A percentile compares a stretch with the other conserved stretches of the same genome.
phyloP scores from a whole-genome alignment of 768 basidiomycete species.

The Solioccasus polychromus region DNA sequence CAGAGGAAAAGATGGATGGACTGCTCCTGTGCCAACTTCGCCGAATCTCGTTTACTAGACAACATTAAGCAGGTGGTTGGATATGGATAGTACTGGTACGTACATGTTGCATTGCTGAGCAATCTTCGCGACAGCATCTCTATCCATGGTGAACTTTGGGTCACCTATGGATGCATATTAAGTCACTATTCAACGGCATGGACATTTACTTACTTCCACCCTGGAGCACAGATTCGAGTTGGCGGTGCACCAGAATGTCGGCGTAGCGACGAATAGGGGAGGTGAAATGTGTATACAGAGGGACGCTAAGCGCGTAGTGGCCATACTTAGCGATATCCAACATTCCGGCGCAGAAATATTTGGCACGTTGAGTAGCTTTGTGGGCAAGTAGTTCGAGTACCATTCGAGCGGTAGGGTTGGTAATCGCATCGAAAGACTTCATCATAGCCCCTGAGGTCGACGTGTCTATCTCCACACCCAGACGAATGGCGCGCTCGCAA shows the following conservation, averaged over 20 bases:
- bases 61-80: slow-evolving; percentile 4
- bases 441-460: slow-evolving; percentile 79
- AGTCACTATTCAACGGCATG: slow-evolving; percentile 3
- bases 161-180: slow-evolving; percentile 44
- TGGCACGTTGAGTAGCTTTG: slow-evolving; percentile 93
- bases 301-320: slow-evolving; percentile 87
- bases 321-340: slow-evolving; percentile 97
- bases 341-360: slow-evolving; percentile 99
- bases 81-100: slow-evolving; percentile 24
- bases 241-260: slow-evolving; percentile 93
- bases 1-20: slow-evolving; percentile 95
- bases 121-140: slow-evolving; percentile 95
- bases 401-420: slow-evolving; percentile 68
- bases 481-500: slow-evolving; percentile 72
- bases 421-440: slow-evolving; percentile 74
- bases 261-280: slow-evolving; percentile 92
- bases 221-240: slow-evolving; percentile 85
- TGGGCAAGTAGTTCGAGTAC: slow-evolving; percentile 81
- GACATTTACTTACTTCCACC: slow-evolving; percentile 50
- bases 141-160: slow-evolving; percentile 93
- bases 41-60: slow-evolving; percentile 84
- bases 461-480: slow-evolving; percentile 80
- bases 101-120: slow-evolving; percentile 99
- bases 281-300: slow-evolving; percentile 92
- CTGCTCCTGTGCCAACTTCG: slow-evolving; percentile 91